phyloP scores from a whole-genome alignment of 305 asterid species.

The Fraxinus baroniana region DNA sequence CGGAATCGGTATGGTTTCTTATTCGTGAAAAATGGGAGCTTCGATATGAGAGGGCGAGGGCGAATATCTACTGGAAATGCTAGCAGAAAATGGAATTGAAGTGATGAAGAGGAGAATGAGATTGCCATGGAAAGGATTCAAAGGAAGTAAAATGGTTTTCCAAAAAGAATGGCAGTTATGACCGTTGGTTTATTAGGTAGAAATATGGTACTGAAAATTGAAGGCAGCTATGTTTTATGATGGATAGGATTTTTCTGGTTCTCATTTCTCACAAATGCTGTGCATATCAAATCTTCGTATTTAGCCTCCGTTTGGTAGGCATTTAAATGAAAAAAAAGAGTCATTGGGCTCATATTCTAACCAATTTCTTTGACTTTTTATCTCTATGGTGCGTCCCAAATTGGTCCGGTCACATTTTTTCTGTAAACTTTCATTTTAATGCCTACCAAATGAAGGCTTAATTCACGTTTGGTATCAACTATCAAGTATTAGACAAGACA shows the following conservation, averaged over 20 bases:
- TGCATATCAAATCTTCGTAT: neutral
- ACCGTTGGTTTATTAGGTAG: slow-evolving; percentile 26
- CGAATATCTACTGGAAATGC: slow-evolving; percentile 7
- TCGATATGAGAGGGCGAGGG: slow-evolving; percentile 17
- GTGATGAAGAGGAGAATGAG: slow-evolving; percentile 36
- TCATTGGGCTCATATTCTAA: too few species aligned
- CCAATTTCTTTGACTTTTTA: too few species aligned
- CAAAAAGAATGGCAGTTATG: slow-evolving; percentile 41
- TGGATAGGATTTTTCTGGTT: slow-evolving; percentile 64
- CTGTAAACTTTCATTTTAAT: too few species aligned
- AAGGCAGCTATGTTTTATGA: neutral
- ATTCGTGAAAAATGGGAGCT: slow-evolving; percentile 24
- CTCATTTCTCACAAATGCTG: slow-evolving; percentile 28
- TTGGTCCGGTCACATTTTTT: too few species aligned
- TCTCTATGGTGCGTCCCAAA: too few species aligned
- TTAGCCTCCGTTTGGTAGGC: neutral
- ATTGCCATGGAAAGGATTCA: slow-evolving; percentile 33
- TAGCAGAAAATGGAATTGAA: slow-evolving; percentile 32
- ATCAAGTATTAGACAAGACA: too few species aligned
- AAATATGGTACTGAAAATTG: slow-evolving; percentile 9
- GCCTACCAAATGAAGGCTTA: too few species aligned
- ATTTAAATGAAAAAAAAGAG: too few species aligned
- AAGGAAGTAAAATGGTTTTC: slow-evolving; percentile 5
- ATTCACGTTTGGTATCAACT: too few species aligned
- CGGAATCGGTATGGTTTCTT: slow-evolving; percentile 22